A percentile compares a stretch with the other conserved stretches of the same genome.
These are phyloP conservation scores for Laguncularia racemosa DNA, from an alignment of 345 rosid genomes.

Conservation along the genomic window DNA sequence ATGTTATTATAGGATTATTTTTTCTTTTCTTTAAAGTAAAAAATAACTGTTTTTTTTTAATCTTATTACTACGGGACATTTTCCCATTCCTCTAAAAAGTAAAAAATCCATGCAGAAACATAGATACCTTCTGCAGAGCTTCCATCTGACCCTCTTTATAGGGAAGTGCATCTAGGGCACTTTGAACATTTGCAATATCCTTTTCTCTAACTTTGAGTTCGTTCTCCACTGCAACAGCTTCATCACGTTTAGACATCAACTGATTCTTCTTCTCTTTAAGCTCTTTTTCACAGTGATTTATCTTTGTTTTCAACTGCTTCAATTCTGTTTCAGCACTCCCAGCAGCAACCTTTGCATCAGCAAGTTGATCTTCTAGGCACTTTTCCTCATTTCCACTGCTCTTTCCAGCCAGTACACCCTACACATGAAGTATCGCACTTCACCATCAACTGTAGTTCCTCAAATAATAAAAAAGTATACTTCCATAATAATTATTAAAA, in stretches of 20 bases:
- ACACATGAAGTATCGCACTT: conserved; percentile 11
- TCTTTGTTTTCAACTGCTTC: conserved; percentile 80
- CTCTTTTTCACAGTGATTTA: conserved; percentile 74
- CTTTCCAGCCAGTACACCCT: conserved; percentile 97
- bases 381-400: conserved; percentile 91
- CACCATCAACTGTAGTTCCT: conserved; percentile 4
- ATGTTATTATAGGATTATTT: too few species aligned
- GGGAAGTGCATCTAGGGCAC: conserved; percentile 54
- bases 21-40: too few species aligned
- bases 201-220: conserved; percentile 59
- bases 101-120: neutral
- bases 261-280: conserved; percentile 68
- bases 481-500: neutral
- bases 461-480: neutral
- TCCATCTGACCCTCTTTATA: conserved; percentile 80
- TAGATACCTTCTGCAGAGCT: conserved; percentile 74
- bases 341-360: conserved; percentile 84
- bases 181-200: conserved; percentile 56
- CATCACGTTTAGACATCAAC: conserved; percentile 66
- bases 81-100: too few species aligned
- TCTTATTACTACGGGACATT: too few species aligned
- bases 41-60: too few species aligned
- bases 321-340: conserved; percentile 85
- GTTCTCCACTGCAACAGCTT: conserved; percentile 66
- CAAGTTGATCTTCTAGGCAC: conserved; percentile 95